Evolutionary conservation across 1,139 yeast species (phyloP).

Genomic region (Suhomyces terraborum): DNA sequence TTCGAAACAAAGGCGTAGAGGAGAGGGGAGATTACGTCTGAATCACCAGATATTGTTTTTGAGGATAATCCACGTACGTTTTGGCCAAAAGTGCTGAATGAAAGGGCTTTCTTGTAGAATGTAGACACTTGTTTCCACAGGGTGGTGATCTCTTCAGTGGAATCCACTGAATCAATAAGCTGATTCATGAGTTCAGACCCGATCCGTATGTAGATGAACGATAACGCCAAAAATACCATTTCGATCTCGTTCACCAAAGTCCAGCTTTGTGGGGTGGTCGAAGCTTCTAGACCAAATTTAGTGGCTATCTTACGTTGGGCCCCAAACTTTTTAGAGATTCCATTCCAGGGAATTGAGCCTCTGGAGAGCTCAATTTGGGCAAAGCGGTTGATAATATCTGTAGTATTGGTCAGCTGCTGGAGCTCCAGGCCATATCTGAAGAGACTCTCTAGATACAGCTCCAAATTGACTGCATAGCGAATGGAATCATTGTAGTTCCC

Average conservation of each 20-base stretch:
- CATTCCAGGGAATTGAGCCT: slow-evolving; percentile 13
- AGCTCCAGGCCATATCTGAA: slow-evolving; percentile 17
- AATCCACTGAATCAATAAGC: slow-evolving; percentile 29
- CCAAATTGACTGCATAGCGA: slow-evolving; percentile 35
- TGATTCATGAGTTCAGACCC: slow-evolving; percentile 40
- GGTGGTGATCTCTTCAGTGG: slow-evolving; percentile 22
- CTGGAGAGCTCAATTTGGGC: slow-evolving; percentile 1
- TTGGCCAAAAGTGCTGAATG: slow-evolving; percentile 30
- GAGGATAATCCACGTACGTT: slow-evolving; percentile 4
- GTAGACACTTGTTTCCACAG: slow-evolving; percentile 43
- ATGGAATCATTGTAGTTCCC: slow-evolving; percentile 31
- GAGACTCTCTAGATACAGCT: slow-evolving; percentile 35
- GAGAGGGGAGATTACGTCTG: slow-evolving; percentile 6
- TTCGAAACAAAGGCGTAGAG: slow-evolving; percentile 30
- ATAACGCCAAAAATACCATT: slow-evolving; percentile 25
- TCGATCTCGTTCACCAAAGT: slow-evolving; percentile 34
- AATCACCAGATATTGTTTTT: neutral
- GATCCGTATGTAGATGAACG: slow-evolving; percentile 35
- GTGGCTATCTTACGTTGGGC: neutral
- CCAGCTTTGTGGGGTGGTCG: slow-evolving; percentile 24
- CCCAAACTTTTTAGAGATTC: neutral
- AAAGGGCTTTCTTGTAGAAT: slow-evolving; percentile 36
- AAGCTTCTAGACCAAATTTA: neutral
- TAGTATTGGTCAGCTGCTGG: neutral
- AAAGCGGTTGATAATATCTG: neutral